Evolutionary conservation across 2,329 filamentous ascomycete species (phyloP).

Genomic region (Mollisiaceae sp.): DNA sequence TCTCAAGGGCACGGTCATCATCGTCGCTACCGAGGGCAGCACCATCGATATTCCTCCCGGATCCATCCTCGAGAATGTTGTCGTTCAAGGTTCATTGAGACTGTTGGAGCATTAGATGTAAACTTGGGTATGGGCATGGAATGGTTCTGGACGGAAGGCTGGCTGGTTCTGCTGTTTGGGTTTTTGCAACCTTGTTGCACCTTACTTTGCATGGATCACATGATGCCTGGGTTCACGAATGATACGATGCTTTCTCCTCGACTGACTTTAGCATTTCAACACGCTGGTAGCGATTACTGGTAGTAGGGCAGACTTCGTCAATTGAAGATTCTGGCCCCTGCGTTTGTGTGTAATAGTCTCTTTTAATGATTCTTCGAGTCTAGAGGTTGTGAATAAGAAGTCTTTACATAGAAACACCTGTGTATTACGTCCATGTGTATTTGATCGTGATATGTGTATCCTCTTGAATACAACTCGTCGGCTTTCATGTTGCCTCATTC

Average conservation of each 20-base stretch:
- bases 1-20: conserved; percentile 98
- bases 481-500: neutral
- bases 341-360: conserved; percentile 22
- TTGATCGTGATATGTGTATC: neutral
- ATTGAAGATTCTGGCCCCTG: conserved; percentile 17
- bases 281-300: neutral
- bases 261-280: conserved; percentile 19
- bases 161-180: conserved; percentile 20
- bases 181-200: conserved; percentile 4
- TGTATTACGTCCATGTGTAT: neutral
- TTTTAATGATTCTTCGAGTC: conserved; percentile 22
- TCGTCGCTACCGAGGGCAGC: conserved; percentile 95
- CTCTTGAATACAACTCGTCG: neutral
- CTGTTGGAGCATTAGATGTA: conserved; percentile 65
- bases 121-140: neutral
- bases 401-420: neutral
- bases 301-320: neutral
- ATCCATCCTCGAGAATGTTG: conserved; percentile 97
- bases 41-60: conserved; percentile 98
- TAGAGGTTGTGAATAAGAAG: conserved; percentile 6
- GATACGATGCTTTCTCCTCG: neutral
- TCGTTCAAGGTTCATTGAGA: conserved; percentile 94
- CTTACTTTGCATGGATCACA: conserved; percentile 17
- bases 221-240: neutral
- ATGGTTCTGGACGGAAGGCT: conserved; percentile 11